Conservation (phyloP, 2,329 filamentous ascomycete genomes). For the Xenoacremonium recifei region DNA sequence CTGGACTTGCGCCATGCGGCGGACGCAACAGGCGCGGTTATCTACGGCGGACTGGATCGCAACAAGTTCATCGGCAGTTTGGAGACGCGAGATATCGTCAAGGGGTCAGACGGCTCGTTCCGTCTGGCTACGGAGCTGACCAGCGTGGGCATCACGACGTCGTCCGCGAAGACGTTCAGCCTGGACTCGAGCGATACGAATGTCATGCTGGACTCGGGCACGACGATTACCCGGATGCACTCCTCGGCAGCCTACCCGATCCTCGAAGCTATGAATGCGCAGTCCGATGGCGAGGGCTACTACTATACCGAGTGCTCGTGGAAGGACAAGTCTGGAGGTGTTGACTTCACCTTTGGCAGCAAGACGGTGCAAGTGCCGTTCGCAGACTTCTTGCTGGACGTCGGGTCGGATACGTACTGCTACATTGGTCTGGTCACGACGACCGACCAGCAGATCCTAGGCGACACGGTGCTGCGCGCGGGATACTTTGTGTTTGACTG, state of each 20-base stretch:
- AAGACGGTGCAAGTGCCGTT: constrained; percentile 42
- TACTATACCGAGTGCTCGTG: constrained; percentile 44
- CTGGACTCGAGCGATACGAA: constrained; percentile 32
- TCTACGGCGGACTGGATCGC: constrained; percentile 53
- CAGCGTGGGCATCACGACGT: constrained; percentile 30
- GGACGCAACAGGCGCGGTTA: constrained; percentile 44
- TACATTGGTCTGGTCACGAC: constrained; percentile 41
- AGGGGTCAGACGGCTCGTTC: constrained; percentile 32
- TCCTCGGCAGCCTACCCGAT: constrained; percentile 40
- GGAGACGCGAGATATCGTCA: constrained; percentile 41
- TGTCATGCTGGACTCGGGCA: constrained; percentile 53
- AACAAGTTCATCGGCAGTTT: constrained; percentile 50
- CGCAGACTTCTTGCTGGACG: constrained; percentile 49
- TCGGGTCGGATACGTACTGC: constrained; percentile 35
- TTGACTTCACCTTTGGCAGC: constrained; percentile 48
- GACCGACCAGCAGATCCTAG: constrained; percentile 42
- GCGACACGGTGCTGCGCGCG: constrained; percentile 41
- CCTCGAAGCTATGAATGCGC: constrained; percentile 40
- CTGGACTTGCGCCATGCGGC: constrained; percentile 48
- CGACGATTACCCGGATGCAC: constrained; percentile 49
- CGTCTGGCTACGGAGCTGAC: constrained; percentile 35
- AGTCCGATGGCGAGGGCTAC: constrained; percentile 39
- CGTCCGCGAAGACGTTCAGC: constrained; percentile 20
- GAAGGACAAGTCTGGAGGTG: constrained; percentile 34
- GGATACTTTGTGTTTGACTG: constrained; percentile 48